A percentile compares a stretch with the other conserved stretches of the same genome.
phyloP scores from a whole-genome alignment of 306 rosid species.

The Begonia peltatifolia region DNA sequence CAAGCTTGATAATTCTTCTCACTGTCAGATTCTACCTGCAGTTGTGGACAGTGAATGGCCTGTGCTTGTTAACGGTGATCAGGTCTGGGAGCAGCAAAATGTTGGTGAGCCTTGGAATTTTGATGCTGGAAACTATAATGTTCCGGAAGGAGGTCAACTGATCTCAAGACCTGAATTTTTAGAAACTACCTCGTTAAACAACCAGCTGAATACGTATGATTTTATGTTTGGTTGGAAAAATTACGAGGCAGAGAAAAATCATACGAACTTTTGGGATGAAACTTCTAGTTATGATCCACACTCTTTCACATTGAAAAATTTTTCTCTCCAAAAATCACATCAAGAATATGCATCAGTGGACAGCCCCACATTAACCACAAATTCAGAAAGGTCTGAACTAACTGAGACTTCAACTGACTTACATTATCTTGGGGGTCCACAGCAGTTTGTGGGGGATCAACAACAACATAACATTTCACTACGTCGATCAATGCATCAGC shows the following conservation, averaged over 20 bases:
- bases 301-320: slow-evolving; percentile 16
- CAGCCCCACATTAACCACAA: slow-evolving; percentile 46
- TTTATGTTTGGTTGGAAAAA: slow-evolving; percentile 29
- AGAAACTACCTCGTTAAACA: slow-evolving; percentile 8
- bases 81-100: slow-evolving; percentile 14
- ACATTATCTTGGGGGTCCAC: slow-evolving; percentile 28
- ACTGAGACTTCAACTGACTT: slow-evolving; percentile 39
- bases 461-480: slow-evolving; percentile 21
- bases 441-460: slow-evolving; percentile 27
- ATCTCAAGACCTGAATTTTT: slow-evolving; percentile 19
- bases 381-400: slow-evolving; percentile 45
- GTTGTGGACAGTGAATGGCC: slow-evolving; percentile 15
- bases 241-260: slow-evolving; percentile 21
- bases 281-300: slow-evolving; percentile 19
- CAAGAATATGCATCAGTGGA: slow-evolving; percentile 42
- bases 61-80: slow-evolving; percentile 16
- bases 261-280: slow-evolving; percentile 18
- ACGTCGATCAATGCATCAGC: slow-evolving; percentile 35
- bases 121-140: neutral
- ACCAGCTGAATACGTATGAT: slow-evolving; percentile 19
- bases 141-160: slow-evolving; percentile 3
- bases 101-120: slow-evolving; percentile 8
- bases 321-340: slow-evolving; percentile 19
- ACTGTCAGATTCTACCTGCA: slow-evolving; percentile 13
- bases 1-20: slow-evolving; percentile 18